A percentile compares a stretch with the other conserved stretches of the same genome.
Evolutionary conservation across 345 rosid species (phyloP).

Genomic region (Citrus unshiu): DNA sequence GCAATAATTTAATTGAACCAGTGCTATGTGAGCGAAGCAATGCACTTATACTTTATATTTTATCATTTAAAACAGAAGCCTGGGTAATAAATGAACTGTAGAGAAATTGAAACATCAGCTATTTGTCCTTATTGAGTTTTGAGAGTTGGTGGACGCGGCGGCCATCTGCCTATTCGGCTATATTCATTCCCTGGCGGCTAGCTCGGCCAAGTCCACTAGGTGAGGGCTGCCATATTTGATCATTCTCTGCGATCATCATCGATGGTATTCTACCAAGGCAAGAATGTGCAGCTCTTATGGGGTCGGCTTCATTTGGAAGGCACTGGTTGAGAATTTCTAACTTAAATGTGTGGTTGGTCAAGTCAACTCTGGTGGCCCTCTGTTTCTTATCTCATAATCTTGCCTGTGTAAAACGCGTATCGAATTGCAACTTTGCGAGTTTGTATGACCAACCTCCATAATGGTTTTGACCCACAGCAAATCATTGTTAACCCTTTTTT

Average conservation of each 20-base stretch:
- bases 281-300: not conserved
- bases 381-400: not conserved
- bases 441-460: not conserved
- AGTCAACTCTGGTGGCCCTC: not conserved
- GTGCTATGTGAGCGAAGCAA: not conserved
- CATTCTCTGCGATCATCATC: not conserved
- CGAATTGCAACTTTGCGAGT: not conserved
- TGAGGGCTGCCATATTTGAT: not conserved
- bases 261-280: not conserved
- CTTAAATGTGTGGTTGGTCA: not conserved
- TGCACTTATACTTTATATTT: no score
- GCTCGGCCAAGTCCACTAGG: not conserved
- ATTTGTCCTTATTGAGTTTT: not conserved
- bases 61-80: no score
- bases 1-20: not conserved
- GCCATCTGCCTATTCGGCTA: not conserved
- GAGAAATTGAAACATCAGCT: not conserved
- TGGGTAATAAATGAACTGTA: not conserved
- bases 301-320: not conserved
- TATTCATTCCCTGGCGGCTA: not conserved
- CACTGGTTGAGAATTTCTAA: not conserved
- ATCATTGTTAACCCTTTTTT: not conserved
- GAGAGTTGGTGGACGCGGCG: not conserved
- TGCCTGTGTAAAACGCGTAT: not conserved
- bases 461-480: not conserved